phyloP scores from a whole-genome alignment of 148 eudicot species.

The Amaranthus hypochondriacus region DNA sequence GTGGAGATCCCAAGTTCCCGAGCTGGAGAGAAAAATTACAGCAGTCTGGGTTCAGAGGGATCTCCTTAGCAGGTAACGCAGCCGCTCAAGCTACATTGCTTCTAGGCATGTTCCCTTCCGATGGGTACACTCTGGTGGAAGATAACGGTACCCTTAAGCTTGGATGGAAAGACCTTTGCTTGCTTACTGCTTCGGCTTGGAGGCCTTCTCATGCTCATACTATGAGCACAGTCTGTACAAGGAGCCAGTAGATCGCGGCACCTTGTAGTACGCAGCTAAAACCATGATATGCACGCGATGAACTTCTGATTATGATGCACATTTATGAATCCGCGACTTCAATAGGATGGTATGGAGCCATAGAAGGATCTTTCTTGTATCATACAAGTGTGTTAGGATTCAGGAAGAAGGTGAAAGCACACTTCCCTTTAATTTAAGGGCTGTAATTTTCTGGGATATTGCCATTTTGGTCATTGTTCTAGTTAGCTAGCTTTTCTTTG shows the following conservation, averaged over 20 bases:
- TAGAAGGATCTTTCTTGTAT: constrained; percentile 1
- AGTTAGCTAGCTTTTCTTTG: constrained; percentile 4
- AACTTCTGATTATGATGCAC: neutral
- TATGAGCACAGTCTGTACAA: constrained; percentile 29
- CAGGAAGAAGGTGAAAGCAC: too few species aligned
- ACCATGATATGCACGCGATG: neutral
- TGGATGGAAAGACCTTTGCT: constrained; percentile 94
- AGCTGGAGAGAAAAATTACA: constrained; percentile 91
- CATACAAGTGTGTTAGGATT: neutral
- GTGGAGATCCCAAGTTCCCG: constrained; percentile 59
- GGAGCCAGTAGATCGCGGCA: constrained; percentile 24
- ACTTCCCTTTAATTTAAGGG: neutral
- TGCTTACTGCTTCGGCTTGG: constrained; percentile 98
- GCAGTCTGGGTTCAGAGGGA: constrained; percentile 69
- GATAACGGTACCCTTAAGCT: constrained; percentile 91
- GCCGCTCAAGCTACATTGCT: constrained; percentile 90
- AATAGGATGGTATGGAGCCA: neutral
- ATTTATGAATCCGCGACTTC: neutral
- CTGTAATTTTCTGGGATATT: neutral
- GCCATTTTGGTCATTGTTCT: neutral
- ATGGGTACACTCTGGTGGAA: constrained; percentile 89
- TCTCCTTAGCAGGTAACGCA: constrained; percentile 86
- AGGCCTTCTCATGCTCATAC: constrained; percentile 46
- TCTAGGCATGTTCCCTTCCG: constrained; percentile 93
- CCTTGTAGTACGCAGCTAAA: neutral